Evolutionary conservation across 2,329 filamentous ascomycete species (phyloP).

Genomic region (Aschersonia sp.): DNA sequence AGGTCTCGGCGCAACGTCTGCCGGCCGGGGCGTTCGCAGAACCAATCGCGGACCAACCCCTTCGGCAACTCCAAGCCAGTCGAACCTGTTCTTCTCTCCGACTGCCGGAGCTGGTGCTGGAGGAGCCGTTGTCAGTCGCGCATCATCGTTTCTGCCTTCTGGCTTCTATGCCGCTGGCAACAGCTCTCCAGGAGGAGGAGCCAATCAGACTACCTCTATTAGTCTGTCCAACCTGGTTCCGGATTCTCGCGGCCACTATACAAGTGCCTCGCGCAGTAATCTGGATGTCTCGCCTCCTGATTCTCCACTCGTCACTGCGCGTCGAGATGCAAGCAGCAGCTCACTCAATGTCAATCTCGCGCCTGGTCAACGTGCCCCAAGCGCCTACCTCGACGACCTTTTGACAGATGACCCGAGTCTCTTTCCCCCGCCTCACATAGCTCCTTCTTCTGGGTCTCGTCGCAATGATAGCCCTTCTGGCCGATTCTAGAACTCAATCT

Average conservation of each 20-base stretch:
- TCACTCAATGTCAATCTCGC: slow-evolving; percentile 44
- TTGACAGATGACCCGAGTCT: slow-evolving; percentile 57
- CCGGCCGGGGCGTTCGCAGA: slow-evolving; percentile 32
- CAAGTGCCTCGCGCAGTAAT: slow-evolving; percentile 24
- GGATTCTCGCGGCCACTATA: slow-evolving; percentile 36
- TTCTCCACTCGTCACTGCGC: slow-evolving; percentile 41
- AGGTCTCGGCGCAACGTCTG: slow-evolving; percentile 11
- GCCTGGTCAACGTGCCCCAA: slow-evolving; percentile 61
- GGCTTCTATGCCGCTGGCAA: slow-evolving; percentile 75
- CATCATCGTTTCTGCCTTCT: slow-evolving; percentile 71
- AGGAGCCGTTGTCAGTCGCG: slow-evolving; percentile 25
- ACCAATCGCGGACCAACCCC: slow-evolving; percentile 48
- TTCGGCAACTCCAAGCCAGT: slow-evolving; percentile 29
- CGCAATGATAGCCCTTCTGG: slow-evolving; percentile 10
- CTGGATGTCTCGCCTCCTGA: slow-evolving; percentile 43
- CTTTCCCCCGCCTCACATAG: slow-evolving; percentile 30
- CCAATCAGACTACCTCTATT: slow-evolving; percentile 37
- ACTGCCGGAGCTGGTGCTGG: slow-evolving; percentile 49
- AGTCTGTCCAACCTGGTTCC: slow-evolving; percentile 47
- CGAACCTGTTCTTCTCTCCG: slow-evolving; percentile 54
- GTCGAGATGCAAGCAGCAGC: slow-evolving; percentile 44
- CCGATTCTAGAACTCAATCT: slow-evolving; percentile 9
- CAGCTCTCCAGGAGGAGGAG: slow-evolving; percentile 29
- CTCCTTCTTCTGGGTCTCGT: slow-evolving; percentile 8
- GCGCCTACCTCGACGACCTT: slow-evolving; percentile 79